These are phyloP conservation scores for Abortiporus biennis DNA, from an alignment of 1,284 basidiomycete genomes.

Conservation along the genomic window DNA sequence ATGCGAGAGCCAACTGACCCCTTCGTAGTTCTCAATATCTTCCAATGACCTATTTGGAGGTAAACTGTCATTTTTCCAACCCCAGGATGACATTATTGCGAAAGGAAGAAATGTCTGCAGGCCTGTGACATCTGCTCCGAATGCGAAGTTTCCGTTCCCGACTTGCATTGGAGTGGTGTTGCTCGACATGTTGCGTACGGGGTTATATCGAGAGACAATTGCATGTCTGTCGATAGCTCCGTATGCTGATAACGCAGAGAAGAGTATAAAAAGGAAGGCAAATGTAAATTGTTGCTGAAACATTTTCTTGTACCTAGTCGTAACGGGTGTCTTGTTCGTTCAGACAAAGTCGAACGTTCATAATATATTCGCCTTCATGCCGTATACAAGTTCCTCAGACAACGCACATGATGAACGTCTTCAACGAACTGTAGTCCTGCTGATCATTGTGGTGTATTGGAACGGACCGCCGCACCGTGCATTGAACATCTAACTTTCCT, in stretches of 20 bases:
- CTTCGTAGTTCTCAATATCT: conserved; percentile 43
- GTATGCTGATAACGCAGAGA: not conserved
- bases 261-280: not conserved
- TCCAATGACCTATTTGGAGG: conserved; percentile 35
- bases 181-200: conserved; percentile 41
- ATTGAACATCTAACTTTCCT: too few relatives aligned
- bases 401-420: too few relatives aligned
- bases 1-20: conserved; percentile 45
- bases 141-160: conserved; percentile 59
- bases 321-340: too few relatives aligned
- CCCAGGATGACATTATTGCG: conserved; percentile 53
- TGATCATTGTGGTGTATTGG: too few relatives aligned
- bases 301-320: too few relatives aligned
- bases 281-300: too few relatives aligned
- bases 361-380: too few relatives aligned
- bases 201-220: conserved; percentile 48
- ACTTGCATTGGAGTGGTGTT: conserved; percentile 49
- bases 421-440: too few relatives aligned
- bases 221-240: conserved; percentile 30
- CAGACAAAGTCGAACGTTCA: too few relatives aligned
- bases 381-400: too few relatives aligned
- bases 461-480: too few relatives aligned
- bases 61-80: conserved; percentile 56
- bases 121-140: conserved; percentile 52
- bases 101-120: conserved; percentile 53